phyloP scores from a whole-genome alignment of 371 early-diverging fungal genomes.

The Mycotypha africana region DNA sequence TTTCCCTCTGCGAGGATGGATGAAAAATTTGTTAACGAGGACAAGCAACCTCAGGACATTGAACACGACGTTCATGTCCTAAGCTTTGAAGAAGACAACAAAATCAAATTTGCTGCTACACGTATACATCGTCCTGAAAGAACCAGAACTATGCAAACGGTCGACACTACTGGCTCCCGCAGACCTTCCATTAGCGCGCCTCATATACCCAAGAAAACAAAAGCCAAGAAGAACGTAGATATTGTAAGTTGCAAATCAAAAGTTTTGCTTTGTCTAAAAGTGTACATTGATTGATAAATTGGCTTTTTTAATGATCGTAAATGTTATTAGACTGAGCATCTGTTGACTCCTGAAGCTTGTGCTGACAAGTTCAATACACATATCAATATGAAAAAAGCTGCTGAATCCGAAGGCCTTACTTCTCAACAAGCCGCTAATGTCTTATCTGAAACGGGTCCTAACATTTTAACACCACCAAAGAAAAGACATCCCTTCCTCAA shows the following conservation, averaged over 20 bases:
- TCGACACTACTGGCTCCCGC: constrained; percentile 16
- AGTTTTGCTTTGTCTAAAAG: too few relatives aligned
- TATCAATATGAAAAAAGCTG: constrained; percentile 55
- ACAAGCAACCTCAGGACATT: too few relatives aligned
- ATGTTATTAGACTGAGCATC: constrained; percentile 59
- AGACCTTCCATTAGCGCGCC: constrained; percentile 29
- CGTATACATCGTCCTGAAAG: constrained; percentile 23
- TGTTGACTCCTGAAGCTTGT: constrained; percentile 65
- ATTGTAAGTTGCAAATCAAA: constrained; percentile 32
- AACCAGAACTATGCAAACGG: constrained; percentile 20
- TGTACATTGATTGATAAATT: too few relatives aligned
- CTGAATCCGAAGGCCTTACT: constrained; percentile 67
- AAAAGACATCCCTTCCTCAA: constrained; percentile 63
- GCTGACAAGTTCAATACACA: constrained; percentile 48
- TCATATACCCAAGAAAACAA: constrained; percentile 15
- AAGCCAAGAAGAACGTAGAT: constrained; percentile 22
- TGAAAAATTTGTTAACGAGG: too few relatives aligned
- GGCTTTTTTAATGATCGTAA: not conserved
- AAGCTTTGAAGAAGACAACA: constrained; percentile 12
- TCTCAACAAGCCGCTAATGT: constrained; percentile 55
- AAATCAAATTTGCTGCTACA: constrained; percentile 25
- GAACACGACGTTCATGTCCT: constrained; percentile 3
- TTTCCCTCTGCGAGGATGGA: too few relatives aligned
- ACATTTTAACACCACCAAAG: constrained; percentile 84
- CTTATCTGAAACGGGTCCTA: constrained; percentile 71